Base-by-base conservation (phyloP, 1,284 basidiomycete species). In the Dichomitus squalens region DNA sequence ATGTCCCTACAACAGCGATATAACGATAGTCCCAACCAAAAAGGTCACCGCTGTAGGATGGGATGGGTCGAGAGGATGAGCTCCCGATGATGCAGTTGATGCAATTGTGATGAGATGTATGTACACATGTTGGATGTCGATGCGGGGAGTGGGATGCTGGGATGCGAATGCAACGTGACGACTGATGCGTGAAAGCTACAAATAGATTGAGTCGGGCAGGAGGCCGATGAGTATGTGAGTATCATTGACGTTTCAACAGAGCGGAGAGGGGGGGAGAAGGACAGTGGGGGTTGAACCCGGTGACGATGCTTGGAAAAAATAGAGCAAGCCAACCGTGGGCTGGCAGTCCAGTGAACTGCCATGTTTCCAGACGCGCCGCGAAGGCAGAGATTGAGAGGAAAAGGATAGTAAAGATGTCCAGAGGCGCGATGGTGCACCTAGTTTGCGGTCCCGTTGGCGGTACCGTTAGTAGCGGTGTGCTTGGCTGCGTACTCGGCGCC, bases 401-500 rank as follows among this genome's bases (percentile, higher is more conserved):
- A 38, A n/a, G 27, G 27, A 23, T 38, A n/a, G 21, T 0, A 12
- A 29, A 12, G 23, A 16, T 47, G n/a, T 47, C n/a, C 7, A 47
- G 29, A 21, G 3, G 20, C 48, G 39, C 8, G 23, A n/a, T 41
- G 27, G 49, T 20, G 33, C 21, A 29, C 52, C 43, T 58, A 64
- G 53, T 66, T 60, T 7, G 63, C 57, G 38, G 65, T 63, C 39
- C 67, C 66, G 63, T 72, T 68, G 50, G 64, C 58, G 56, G 59
- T 43, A 9, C 57, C 60, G 49, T 61, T 58, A 21, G 59, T 21
- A 27, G 73, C 56, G 46, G 65, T 55, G 53, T 77, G 74, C 50
- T 71, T 69, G 20, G 80, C 76, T 25, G 77, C 71, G 62, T 82
- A 84, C 68, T 88, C 83, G 46, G 81, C 82, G 43, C 86, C 88